phyloP scores from a whole-genome alignment of 2,329 filamentous ascomycete genomes.

The Talaromyces piceae region DNA sequence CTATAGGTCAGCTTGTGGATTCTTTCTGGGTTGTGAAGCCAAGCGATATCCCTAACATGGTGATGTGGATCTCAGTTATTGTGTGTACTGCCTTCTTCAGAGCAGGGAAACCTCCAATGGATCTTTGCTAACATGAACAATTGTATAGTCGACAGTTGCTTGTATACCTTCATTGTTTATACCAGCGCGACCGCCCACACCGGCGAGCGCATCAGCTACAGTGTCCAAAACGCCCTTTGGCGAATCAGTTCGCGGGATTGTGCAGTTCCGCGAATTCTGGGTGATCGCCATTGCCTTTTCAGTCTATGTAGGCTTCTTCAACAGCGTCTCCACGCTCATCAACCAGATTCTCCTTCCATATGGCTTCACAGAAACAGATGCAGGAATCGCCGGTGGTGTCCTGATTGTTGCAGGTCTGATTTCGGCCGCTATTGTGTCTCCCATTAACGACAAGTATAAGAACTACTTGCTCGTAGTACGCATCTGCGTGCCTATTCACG shows the following conservation, averaged over 20 bases:
- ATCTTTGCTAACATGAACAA: neutral
- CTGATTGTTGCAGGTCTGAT: conserved; percentile 85
- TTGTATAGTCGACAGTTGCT: conserved; percentile 52
- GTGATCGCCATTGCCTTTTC: conserved; percentile 73
- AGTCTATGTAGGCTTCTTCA: conserved; percentile 88
- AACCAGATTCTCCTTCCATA: conserved; percentile 88
- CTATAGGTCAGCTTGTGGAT: conserved; percentile 77
- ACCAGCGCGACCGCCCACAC: conserved; percentile 67
- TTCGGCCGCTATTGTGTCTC: conserved; percentile 65
- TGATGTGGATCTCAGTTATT: conserved; percentile 78
- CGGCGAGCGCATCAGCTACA: conserved; percentile 60
- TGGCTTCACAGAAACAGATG: conserved; percentile 72
- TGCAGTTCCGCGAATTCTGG: conserved; percentile 64
- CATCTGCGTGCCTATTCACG: conserved; percentile 66
- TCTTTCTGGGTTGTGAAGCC: conserved; percentile 64
- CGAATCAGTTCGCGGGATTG: conserved; percentile 48
- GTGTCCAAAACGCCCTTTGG: conserved; percentile 48
- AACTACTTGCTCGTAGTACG: conserved; percentile 67
- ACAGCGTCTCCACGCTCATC: conserved; percentile 76
- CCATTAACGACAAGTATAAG: conserved; percentile 79
- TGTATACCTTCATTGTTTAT: conserved; percentile 74
- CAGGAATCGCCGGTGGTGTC: conserved; percentile 81
- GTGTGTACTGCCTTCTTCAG: conserved; percentile 41
- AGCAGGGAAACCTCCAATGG: neutral
- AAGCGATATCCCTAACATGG: conserved; percentile 66